phyloP scores from a whole-genome alignment of 2,329 filamentous ascomycete genomes.

The Cadophora gregata region DNA sequence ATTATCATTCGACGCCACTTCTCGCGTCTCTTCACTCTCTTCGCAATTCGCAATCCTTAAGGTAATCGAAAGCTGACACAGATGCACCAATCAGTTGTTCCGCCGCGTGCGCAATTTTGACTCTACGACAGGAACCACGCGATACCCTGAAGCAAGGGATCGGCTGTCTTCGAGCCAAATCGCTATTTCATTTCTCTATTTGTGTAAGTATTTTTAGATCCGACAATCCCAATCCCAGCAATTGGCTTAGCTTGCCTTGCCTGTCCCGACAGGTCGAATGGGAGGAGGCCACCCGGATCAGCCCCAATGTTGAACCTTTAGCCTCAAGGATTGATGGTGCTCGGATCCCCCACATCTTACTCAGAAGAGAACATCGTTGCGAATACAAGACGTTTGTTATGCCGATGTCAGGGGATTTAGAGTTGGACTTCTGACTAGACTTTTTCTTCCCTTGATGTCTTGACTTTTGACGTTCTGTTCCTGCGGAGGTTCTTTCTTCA shows the following conservation, averaged over 20 bases:
- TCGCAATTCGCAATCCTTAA: neutral
- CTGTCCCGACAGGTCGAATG: conserved; percentile 9
- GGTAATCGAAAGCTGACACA: neutral
- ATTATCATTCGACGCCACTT: neutral
- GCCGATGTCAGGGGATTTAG: neutral
- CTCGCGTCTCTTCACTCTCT: conserved; percentile 2
- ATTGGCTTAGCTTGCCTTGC: neutral
- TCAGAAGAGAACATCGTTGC: neutral
- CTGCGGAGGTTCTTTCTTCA: neutral
- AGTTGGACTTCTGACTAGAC: neutral
- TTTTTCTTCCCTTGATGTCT: neutral
- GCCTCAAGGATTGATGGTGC: conserved; percentile 7
- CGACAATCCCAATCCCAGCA: conserved; percentile 5
- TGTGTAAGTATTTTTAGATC: conserved; percentile 8
- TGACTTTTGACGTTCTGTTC: neutral
- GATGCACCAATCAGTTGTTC: neutral
- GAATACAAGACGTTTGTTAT: neutral
- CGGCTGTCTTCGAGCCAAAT: neutral
- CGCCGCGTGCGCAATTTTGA: conserved; percentile 6
- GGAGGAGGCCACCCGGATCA: neutral
- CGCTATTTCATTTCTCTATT: neutral
- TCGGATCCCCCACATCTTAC: conserved; percentile 2
- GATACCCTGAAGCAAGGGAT: neutral
- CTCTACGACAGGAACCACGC: neutral
- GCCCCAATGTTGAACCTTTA: neutral